Base-by-base conservation (phyloP, 2,329 filamentous ascomycete species). In the Stagonosporopsis tanaceti region DNA sequence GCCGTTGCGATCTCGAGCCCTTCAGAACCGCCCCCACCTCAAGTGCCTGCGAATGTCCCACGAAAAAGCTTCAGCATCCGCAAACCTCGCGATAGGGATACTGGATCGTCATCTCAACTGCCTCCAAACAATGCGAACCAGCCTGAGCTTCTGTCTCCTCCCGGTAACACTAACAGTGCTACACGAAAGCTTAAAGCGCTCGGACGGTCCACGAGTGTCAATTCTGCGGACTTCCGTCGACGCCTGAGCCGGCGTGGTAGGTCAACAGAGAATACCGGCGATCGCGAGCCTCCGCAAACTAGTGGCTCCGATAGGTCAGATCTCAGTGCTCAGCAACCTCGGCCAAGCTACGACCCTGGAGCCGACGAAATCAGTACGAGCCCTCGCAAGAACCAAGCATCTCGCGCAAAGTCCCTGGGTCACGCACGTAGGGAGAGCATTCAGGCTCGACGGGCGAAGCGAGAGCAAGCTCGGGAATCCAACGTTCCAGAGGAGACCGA, bases 401-500 rank as follows among this genome's bases (percentile, higher is more conserved):
- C 71, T 56, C 87, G 94, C 61, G 89, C 94, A 8, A 95, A 95
- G 76, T 96, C 93, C 4, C 84, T 97, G 22, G 92, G 93, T 2
- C 93, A 98, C 74, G 91, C 92, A 41, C 87, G 94, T 37, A 86
- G 92, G 58, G 94, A 97, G 75, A 97, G 93, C 74, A 96, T 97
- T 52, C 94, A 97, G 77, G 91, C 91, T 42, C 86, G 94, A 54
- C 87, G 94, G 50, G 85, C 88, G 53, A 85, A 87, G 50, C 85
- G 91, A 67, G 91, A 93, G 65, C 89, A 90, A 56, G 82, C 85
- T 14, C 85, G 86, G 52, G 88, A 92, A 61, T 87, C 88, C 20
- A 91, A 95, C 67, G 89, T 97, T 2, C 91, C 91, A 0, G 94
- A 98, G 75, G 95, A 97, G 78, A 96, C 93, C 0, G 92, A 96